These are phyloP conservation scores for Taphrina betulina DNA, from an alignment of 1,139 yeast species.

Conservation along the genomic window DNA sequence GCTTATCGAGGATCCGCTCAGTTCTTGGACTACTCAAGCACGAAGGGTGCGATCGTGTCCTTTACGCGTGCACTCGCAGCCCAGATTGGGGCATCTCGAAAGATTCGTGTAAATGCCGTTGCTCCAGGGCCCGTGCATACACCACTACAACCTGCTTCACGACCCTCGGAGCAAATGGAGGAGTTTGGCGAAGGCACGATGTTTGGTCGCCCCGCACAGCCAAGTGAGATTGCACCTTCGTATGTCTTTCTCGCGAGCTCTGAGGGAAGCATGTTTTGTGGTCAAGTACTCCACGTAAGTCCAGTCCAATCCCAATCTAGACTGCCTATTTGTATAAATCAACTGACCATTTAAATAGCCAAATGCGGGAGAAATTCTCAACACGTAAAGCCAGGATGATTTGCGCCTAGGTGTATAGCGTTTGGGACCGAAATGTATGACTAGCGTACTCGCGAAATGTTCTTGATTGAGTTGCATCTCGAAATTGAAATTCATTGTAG, in stretches of 20 bases:
- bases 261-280: conserved; percentile 25
- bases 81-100: conserved; percentile 54
- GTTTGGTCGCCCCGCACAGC: conserved; percentile 33
- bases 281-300: conserved; percentile 16
- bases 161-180: conserved; percentile 30
- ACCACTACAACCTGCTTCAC: conserved; percentile 33
- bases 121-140: conserved; percentile 80
- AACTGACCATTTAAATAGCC: too few species aligned
- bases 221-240: conserved; percentile 35
- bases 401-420: too few species aligned
- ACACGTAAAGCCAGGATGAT: too few species aligned
- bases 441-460: too few species aligned
- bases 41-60: conserved; percentile 34
- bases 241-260: conserved; percentile 33
- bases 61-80: conserved; percentile 62
- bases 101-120: conserved; percentile 61
- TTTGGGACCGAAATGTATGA: too few species aligned
- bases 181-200: conserved; percentile 14
- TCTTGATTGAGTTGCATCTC: too few species aligned
- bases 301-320: too few species aligned
- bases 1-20: conserved; percentile 33
- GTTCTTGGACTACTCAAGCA: conserved; percentile 28
- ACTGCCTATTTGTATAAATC: too few species aligned
- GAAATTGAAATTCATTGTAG: too few species aligned
- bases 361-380: conserved; percentile 19